phyloP scores from a whole-genome alignment of 148 eudicot species.

The Tetragonia tetragonoides region DNA sequence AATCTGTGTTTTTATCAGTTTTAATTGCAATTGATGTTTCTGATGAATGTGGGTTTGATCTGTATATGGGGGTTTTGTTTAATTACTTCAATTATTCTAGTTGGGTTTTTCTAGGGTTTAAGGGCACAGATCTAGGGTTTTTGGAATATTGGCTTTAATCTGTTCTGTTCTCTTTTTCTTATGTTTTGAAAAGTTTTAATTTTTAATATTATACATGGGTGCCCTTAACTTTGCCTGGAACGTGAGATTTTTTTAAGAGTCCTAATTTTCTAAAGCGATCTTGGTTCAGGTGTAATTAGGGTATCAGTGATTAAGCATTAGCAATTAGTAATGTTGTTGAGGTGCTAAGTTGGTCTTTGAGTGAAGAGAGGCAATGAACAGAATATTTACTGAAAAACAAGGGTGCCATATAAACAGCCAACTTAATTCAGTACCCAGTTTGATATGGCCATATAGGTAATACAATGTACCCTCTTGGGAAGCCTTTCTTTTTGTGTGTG shows the following conservation, averaged over 20 bases:
- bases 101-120: slow-evolving; percentile 27
- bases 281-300: neutral
- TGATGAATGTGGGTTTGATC: slow-evolving; percentile 11
- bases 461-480: neutral
- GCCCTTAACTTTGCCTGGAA: neutral
- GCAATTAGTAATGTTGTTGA: neutral
- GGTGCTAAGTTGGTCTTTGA: neutral
- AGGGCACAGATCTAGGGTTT: slow-evolving; percentile 20
- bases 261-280: neutral
- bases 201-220: neutral
- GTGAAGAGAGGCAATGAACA: neutral
- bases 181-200: neutral
- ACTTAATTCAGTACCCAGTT: neutral
- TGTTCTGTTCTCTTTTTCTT: neutral
- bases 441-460: neutral
- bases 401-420: neutral
- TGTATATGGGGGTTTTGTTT: neutral
- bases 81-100: neutral
- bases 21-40: neutral
- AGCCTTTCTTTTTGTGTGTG: no score
- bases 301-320: neutral
- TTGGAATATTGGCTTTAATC: neutral
- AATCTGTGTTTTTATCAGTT: neutral
- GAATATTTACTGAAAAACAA: no score
- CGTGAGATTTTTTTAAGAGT: neutral